Base-by-base conservation (phyloP, 768 basidiomycete species). In the Hortiboletus campestris region DNA sequence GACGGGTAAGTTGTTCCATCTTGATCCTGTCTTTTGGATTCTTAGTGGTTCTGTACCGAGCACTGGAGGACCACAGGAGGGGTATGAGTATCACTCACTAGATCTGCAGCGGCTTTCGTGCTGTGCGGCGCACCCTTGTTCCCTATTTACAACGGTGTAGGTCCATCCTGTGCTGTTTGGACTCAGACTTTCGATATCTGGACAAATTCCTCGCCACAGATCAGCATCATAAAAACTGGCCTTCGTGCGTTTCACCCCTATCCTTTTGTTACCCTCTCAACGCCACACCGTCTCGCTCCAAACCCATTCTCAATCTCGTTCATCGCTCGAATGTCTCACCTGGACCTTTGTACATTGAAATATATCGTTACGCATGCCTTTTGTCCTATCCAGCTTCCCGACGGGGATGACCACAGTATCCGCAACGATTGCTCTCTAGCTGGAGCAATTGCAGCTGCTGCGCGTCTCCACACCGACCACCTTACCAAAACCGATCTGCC, bases 311-410 rank as follows among this genome's bases (percentile, higher is more conserved):
- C 34, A 35, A 16, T 35, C 14, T 41, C 17, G 16, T 12, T 40
- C 20, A 31, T 35, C 34, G 9, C 28, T 8, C 20, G 9, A 50
- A 58, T 61, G 59, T 31, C 49, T 35, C 16, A 6, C 25, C 14
- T 42, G 39, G 59, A 54, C 19, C 6, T 31, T 13, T 7, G 11
- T 46, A 36, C 55, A 8, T 28, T 56, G 34, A 43, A 58, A 49
- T 81, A 77, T 58, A 56, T 72, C 34, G 49, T 76, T 11, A 72
- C 73, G 10, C 80, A 81, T 48, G 64, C 80, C 0, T 78, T 80
- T 58, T 57, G 73, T 8, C 79, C 79, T 3, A 72, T 75, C 2
- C 67, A 67, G 39, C 65, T 79, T 3, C 79, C 79, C 0, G 69
- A 73, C 44, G 55, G 65, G 12, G 67, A 74, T 16, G 77, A 80